Evolutionary conservation across 2,329 filamentous ascomycete genomes (phyloP).

Genomic region (Calonectria crousiana): DNA sequence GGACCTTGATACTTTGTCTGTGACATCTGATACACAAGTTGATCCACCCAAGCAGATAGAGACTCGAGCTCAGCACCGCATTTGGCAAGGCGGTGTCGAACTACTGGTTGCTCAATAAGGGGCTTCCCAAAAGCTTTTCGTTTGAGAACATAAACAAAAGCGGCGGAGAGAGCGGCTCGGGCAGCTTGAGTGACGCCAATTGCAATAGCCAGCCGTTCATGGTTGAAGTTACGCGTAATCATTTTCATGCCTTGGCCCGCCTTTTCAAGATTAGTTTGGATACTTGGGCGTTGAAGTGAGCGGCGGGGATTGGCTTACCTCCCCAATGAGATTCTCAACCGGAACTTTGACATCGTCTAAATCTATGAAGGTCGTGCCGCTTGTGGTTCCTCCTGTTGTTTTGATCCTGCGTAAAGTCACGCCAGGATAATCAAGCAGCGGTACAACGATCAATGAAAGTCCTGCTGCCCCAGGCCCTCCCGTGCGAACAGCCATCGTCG

Average conservation of each 20-base stretch:
- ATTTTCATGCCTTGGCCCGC: conserved; percentile 81
- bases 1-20: conserved; percentile 71
- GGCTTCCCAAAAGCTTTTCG: conserved; percentile 57
- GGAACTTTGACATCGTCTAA: conserved; percentile 81
- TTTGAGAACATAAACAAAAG: conserved; percentile 53
- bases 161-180: conserved; percentile 50
- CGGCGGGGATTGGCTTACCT: not conserved
- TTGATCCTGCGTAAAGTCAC: conserved; percentile 77
- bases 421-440: conserved; percentile 73
- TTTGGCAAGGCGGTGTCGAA: conserved; percentile 79
- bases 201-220: conserved; percentile 77
- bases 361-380: conserved; percentile 81
- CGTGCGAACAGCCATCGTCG: conserved; percentile 79
- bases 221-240: conserved; percentile 84
- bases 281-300: not conserved
- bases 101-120: conserved; percentile 81
- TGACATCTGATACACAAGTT: conserved; percentile 76
- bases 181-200: conserved; percentile 73
- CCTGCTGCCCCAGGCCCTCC: conserved; percentile 73
- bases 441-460: conserved; percentile 76
- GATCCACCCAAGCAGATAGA: conserved; percentile 79
- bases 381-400: conserved; percentile 72
- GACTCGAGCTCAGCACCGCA: conserved; percentile 76
- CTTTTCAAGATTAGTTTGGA: conserved; percentile 28
- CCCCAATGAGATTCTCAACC: conserved; percentile 75